Percentiles rank a stretch among this genome's conserved stretches.
Evolutionary conservation across 2,329 filamentous ascomycete genomes (phyloP).

Genomic region (Nakataea oryzae): DNA sequence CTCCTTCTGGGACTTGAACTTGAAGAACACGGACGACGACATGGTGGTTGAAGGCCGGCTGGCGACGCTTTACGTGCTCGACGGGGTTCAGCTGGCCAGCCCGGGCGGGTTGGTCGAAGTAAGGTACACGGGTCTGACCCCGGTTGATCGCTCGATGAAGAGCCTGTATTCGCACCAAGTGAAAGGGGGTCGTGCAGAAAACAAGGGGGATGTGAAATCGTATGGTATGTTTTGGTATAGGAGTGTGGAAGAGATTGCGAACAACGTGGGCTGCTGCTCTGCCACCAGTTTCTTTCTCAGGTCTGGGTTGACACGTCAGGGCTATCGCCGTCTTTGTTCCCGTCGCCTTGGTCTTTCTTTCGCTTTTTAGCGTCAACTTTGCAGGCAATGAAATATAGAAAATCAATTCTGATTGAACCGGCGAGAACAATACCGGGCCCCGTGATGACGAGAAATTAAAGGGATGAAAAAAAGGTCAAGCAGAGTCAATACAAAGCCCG

Average conservation of each 20-base stretch:
- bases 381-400: constrained; percentile 17
- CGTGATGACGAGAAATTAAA: constrained; percentile 15
- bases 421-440: constrained; percentile 20
- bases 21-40: constrained; percentile 98
- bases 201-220: background rate
- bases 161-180: background rate
- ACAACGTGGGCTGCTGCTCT: background rate
- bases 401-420: constrained; percentile 45
- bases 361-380: constrained; percentile 23
- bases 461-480: constrained; percentile 14
- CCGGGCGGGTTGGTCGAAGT: background rate
- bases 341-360: constrained; percentile 12
- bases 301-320: constrained; percentile 3
- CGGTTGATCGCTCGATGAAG: background rate
- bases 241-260: background rate
- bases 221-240: background rate
- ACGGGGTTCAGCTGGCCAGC: background rate
- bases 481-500: constrained; percentile 20
- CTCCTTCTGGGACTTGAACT: constrained; percentile 98
- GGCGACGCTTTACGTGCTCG: constrained; percentile 4
- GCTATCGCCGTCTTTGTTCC: constrained; percentile 7
- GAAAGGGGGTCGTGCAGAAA: background rate
- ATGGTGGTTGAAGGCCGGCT: constrained; percentile 39
- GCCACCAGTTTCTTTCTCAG: constrained; percentile 4
- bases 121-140: background rate